phyloP scores from a whole-genome alignment of 208 protist genomes.

The Acanthamoeba healyi region DNA sequence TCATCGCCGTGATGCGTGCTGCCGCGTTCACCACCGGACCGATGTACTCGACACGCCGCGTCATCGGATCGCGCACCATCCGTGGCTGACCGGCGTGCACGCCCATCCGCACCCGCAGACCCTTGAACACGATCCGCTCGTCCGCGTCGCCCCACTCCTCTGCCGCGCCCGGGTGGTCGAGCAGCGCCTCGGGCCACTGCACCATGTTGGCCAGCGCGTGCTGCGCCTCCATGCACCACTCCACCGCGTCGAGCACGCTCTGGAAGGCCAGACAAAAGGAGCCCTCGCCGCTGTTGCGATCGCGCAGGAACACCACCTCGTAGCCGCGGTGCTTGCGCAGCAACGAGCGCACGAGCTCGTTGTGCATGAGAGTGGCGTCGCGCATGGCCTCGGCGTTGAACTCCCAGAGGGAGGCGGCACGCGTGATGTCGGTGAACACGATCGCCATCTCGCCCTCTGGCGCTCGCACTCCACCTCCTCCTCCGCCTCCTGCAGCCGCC shows the following conservation, averaged over 20 bases:
- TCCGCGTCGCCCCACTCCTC: conserved; percentile 45
- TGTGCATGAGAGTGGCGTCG: conserved; percentile 24
- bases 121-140: conserved; percentile 7
- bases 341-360: not conserved
- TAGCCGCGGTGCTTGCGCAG: conserved; percentile 21
- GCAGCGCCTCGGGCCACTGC: not conserved
- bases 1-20: conserved; percentile 12
- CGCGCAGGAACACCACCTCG: not conserved
- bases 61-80: conserved; percentile 19
- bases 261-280: conserved; percentile 41
- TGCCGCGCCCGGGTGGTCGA: conserved; percentile 28
- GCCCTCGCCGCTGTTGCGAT: conserved; percentile 41
- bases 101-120: conserved; percentile 6
- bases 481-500: not conserved
- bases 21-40: not conserved
- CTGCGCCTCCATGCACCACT: not conserved
- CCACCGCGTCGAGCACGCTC: not conserved
- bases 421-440: conserved; percentile 12
- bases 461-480: not conserved
- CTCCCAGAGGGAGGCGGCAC: conserved; percentile 21
- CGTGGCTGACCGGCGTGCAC: not conserved
- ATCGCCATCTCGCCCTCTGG: conserved; percentile 16
- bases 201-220: not conserved
- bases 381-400: conserved; percentile 46
- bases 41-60: conserved; percentile 21